phyloP scores from a whole-genome alignment of 169 alveolate species.

The Cardiosporidium cionae region DNA sequence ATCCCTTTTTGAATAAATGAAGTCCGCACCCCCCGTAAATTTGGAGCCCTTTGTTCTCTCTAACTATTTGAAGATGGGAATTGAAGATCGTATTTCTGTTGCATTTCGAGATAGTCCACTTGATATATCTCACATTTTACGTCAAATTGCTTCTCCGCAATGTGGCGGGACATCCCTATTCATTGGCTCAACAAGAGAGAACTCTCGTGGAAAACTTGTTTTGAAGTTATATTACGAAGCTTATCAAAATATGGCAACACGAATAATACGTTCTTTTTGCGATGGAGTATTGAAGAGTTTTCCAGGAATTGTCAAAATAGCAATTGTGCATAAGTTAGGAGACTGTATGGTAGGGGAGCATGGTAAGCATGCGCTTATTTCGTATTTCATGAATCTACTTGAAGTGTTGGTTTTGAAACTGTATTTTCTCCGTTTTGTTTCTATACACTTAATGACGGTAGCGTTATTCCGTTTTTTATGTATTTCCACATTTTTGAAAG shows the following conservation, averaged over 20 bases:
- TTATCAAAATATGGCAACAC: constrained; percentile 42
- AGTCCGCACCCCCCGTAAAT: no score
- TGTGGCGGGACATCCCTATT: constrained; percentile 26
- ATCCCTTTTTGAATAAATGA: no score
- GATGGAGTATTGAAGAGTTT: constrained; percentile 8
- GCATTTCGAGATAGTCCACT: no score
- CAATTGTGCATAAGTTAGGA: constrained; percentile 33
- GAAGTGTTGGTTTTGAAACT: not conserved
- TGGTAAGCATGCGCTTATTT: not conserved
- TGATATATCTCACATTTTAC: no score
- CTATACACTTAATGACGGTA: not conserved
- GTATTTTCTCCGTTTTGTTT: not conserved
- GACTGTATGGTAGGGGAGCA: constrained; percentile 14
- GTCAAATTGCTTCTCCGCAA: no score
- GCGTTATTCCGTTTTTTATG: not conserved
- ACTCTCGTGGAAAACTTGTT: constrained; percentile 40
- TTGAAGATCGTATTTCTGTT: no score
- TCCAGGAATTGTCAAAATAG: not conserved
- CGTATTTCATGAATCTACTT: not conserved
- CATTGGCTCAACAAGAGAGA: constrained; percentile 45
- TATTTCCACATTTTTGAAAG: not conserved
- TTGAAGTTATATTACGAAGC: constrained; percentile 39
- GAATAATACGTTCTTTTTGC: constrained; percentile 14
- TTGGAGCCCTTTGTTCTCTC: no score
- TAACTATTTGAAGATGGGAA: no score